These are phyloP conservation scores for Tuber aestivum DNA, from an alignment of 495 filamentous ascomycete genomes.

Conservation along the genomic window DNA sequence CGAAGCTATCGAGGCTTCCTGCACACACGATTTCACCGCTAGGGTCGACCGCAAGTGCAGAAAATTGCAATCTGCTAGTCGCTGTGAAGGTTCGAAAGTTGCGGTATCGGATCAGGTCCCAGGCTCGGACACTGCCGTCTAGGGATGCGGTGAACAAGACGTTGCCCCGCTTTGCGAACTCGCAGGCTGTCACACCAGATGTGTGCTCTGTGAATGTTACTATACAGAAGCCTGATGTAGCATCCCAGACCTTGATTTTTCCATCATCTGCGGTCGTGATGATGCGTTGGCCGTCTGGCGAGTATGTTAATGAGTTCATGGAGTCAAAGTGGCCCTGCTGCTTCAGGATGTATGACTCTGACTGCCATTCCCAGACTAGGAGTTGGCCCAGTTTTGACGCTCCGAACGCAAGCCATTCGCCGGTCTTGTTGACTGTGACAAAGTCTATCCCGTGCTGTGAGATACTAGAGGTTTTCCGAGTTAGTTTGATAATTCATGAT, in stretches of 20 bases:
- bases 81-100: conserved; percentile 97
- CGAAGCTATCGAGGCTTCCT: conserved; percentile 89
- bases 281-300: conserved; percentile 85
- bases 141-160: conserved; percentile 91
- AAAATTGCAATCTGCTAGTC: conserved; percentile 82
- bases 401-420: conserved; percentile 97
- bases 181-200: conserved; percentile 87
- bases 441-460: conserved; percentile 94
- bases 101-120: conserved; percentile 92
- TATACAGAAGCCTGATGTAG: conserved; percentile 91
- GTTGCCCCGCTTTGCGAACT: conserved; percentile 89
- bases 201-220: conserved; percentile 97
- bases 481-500: not conserved
- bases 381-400: conserved; percentile 90
- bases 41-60: conserved; percentile 89
- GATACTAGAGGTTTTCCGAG: conserved; percentile 54
- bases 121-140: conserved; percentile 88
- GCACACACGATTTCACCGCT: conserved; percentile 93
- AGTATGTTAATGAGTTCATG: conserved; percentile 90
- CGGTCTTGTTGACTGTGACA: conserved; percentile 83
- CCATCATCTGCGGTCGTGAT: conserved; percentile 93
- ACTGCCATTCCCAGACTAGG: conserved; percentile 99
- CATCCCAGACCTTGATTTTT: conserved; percentile 97
- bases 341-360: conserved; percentile 97
- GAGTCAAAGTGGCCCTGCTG: conserved; percentile 96